Percentiles rank a stretch among this genome's conserved stretches.
These are phyloP conservation scores for Gossypium trilobum DNA, from an alignment of 441 rosid genomes.

Conservation along the genomic window DNA sequence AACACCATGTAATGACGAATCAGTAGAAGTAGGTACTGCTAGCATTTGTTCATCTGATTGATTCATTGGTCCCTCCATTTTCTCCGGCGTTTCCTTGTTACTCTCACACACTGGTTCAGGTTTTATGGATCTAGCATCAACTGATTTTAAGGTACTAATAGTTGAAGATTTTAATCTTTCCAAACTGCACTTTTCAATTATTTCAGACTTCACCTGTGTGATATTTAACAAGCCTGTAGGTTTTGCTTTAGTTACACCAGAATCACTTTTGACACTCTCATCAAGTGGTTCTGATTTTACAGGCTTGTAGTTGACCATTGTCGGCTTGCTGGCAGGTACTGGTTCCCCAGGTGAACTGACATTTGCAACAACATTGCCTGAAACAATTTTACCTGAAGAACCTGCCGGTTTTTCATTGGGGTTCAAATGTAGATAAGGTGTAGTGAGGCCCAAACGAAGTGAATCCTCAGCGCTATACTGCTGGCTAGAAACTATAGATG, in stretches of 20 bases:
- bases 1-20: background rate
- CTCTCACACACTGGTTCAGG: slow-evolving; percentile 35
- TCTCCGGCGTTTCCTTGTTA: slow-evolving; percentile 22
- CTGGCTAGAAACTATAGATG: slow-evolving; percentile 20
- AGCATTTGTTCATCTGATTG: background rate
- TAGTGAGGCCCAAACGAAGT: slow-evolving; percentile 50
- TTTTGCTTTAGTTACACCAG: slow-evolving; percentile 17
- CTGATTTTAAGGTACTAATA: slow-evolving; percentile 18
- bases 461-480: slow-evolving; percentile 31
- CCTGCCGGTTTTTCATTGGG: slow-evolving; percentile 25
- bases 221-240: slow-evolving; percentile 14
- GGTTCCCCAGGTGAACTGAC: background rate
- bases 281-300: slow-evolving; percentile 62
- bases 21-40: slow-evolving; percentile 3
- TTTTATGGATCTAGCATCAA: slow-evolving; percentile 35
- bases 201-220: slow-evolving; percentile 41
- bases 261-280: slow-evolving; percentile 28
- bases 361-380: slow-evolving; percentile 15
- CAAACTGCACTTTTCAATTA: slow-evolving; percentile 22
- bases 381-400: slow-evolving; percentile 19
- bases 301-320: slow-evolving; percentile 19
- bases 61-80: slow-evolving; percentile 21
- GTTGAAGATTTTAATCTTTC: slow-evolving; percentile 20
- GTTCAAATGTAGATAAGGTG: slow-evolving; percentile 24
- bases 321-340: slow-evolving; percentile 21